These are phyloP conservation scores for Benincasa hispida DNA, from an alignment of 306 rosid species.

Conservation along the genomic window DNA sequence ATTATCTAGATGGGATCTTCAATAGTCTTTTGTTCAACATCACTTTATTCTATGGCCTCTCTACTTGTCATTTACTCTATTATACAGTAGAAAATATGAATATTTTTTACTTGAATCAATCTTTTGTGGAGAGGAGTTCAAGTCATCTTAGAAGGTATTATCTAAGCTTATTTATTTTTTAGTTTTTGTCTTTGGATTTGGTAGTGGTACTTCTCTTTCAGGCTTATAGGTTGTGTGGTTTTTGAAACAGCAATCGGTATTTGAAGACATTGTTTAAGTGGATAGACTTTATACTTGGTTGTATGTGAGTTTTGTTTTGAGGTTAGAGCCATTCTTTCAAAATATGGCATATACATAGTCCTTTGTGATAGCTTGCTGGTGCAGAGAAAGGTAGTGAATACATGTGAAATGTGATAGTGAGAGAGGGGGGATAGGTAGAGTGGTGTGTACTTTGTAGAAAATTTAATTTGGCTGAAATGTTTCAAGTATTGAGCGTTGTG, in stretches of 20 bases:
- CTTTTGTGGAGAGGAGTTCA: neutral
- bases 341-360: neutral
- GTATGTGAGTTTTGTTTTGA: neutral
- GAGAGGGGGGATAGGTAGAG: no score
- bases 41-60: neutral
- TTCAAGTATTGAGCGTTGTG: neutral
- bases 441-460: neutral
- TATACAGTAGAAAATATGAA: neutral
- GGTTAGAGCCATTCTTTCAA: neutral
- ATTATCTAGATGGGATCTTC: neutral
- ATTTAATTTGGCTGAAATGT: neutral
- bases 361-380: neutral
- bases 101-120: neutral
- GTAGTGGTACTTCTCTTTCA: neutral
- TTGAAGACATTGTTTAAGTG: neutral
- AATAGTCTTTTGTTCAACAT: neutral
- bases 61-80: neutral
- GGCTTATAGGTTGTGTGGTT: neutral
- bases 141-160: neutral
- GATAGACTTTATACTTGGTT: neutral
- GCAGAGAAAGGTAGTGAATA: neutral
- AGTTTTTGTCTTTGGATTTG: neutral
- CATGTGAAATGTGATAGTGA: neutral
- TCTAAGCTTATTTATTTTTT: neutral
- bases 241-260: neutral